phyloP scores from a whole-genome alignment of 768 basidiomycete species.

The Amanita fuliginea region DNA sequence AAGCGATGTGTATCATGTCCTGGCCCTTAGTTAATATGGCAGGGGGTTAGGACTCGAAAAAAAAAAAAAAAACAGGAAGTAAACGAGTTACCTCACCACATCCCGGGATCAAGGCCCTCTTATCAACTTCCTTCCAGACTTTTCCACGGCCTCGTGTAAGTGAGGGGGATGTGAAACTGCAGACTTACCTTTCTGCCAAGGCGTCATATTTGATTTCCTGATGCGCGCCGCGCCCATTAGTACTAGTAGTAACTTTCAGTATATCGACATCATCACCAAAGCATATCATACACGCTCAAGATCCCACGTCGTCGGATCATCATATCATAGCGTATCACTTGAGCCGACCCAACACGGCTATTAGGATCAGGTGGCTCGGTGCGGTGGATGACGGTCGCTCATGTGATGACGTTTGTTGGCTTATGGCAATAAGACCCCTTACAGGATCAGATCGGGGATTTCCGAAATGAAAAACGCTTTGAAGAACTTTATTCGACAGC shows the following conservation, averaged over 20 bases:
- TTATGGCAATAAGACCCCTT: too few relatives aligned
- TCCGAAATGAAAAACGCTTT: too few relatives aligned
- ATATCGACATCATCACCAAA: too few relatives aligned
- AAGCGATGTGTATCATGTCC: constrained; percentile 46
- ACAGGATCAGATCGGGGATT: too few relatives aligned
- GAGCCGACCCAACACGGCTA: not conserved
- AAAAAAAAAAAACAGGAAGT: not conserved
- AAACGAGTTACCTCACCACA: not conserved
- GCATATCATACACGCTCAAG: too few relatives aligned
- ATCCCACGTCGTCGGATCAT: not conserved
- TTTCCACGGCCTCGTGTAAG: constrained; percentile 3
- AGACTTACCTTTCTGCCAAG: constrained; percentile 1
- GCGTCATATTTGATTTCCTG: not conserved
- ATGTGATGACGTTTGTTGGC: too few relatives aligned
- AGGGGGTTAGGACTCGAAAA: not conserved
- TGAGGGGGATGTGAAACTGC: not conserved
- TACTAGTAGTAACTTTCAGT: too few relatives aligned
- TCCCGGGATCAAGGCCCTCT: constrained; percentile 1
- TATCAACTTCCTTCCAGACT: not conserved
- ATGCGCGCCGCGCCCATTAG: too few relatives aligned
- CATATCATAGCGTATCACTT: not conserved
- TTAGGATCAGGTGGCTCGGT: not conserved
- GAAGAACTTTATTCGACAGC: too few relatives aligned
- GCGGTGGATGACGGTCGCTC: not conserved
- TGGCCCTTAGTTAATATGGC: constrained; percentile 35